These are phyloP conservation scores for Fusarium circinatum DNA, from an alignment of 2,329 filamentous ascomycete genomes.

Conservation along the genomic window DNA sequence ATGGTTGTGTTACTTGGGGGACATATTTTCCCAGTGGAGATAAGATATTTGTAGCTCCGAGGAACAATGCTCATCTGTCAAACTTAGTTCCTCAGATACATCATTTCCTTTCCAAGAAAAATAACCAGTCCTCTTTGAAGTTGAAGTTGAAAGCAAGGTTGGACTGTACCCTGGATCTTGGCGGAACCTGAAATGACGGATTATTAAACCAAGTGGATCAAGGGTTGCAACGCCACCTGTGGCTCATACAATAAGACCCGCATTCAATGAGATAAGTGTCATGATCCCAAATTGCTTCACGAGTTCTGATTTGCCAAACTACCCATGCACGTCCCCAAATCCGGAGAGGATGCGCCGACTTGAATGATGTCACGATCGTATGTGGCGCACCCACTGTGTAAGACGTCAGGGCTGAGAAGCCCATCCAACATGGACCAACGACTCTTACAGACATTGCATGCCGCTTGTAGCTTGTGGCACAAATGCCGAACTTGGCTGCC, in stretches of 20 bases:
- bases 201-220: neutral
- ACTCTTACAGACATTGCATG: neutral
- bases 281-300: neutral
- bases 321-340: neutral
- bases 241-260: conserved; percentile 26
- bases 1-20: neutral
- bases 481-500: neutral
- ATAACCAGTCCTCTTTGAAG: neutral
- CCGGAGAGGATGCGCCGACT: conserved; percentile 35
- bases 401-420: neutral
- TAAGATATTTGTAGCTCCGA: neutral
- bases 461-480: neutral
- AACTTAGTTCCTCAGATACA: neutral
- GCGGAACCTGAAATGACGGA: neutral
- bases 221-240: conserved; percentile 13
- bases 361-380: conserved; percentile 36
- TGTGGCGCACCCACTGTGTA: conserved; percentile 37
- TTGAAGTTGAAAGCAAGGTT: neutral
- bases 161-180: neutral
- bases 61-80: neutral
- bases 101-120: neutral
- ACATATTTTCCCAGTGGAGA: neutral
- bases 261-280: conserved; percentile 15
- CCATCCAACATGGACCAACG: neutral
- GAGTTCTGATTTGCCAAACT: conserved; percentile 21